phyloP scores from a whole-genome alignment of 768 basidiomycete species.

The Trichaptum fuscoviolaceum region DNA sequence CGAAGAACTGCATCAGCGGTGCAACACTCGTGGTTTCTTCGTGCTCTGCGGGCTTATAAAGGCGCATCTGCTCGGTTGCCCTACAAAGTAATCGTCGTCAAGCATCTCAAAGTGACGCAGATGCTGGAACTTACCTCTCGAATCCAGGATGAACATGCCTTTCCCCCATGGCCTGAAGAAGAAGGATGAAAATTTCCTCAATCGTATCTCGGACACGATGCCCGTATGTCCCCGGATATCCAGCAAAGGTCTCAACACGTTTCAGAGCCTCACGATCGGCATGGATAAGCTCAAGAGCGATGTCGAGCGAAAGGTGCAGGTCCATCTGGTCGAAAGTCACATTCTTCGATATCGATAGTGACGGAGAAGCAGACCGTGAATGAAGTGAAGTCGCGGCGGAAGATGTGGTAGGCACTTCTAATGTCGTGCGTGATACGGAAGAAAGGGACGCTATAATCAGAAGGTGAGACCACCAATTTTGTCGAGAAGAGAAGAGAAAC shows the following conservation, averaged over 20 bases:
- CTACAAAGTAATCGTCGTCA: slow-evolving; percentile 35
- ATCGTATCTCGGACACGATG: slow-evolving; percentile 86
- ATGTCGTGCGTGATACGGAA: not conserved
- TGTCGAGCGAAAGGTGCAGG: slow-evolving; percentile 85
- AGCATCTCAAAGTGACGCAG: slow-evolving; percentile 6
- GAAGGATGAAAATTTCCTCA: slow-evolving; percentile 87
- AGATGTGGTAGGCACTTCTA: not conserved
- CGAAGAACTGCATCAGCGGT: slow-evolving; percentile 93
- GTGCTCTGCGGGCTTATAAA: slow-evolving; percentile 88
- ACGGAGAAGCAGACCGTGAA: slow-evolving; percentile 13
- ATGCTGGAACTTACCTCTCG: slow-evolving; percentile 43
- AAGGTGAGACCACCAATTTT: not conserved
- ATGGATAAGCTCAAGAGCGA: slow-evolving; percentile 88
- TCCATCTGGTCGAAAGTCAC: slow-evolving; percentile 57
- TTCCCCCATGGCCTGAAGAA: slow-evolving; percentile 72
- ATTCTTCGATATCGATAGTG: slow-evolving; percentile 18
- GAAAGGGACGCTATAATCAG: slow-evolving; percentile 20
- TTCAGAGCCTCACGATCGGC: slow-evolving; percentile 88
- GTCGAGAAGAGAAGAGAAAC: not conserved
- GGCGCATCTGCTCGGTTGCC: slow-evolving; percentile 83
- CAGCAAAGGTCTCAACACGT: slow-evolving; percentile 83
- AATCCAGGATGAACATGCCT: slow-evolving; percentile 83
- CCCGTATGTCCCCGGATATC: slow-evolving; percentile 85
- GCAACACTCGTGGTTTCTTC: slow-evolving; percentile 79
- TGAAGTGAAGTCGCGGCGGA: not conserved